phyloP scores from a whole-genome alignment of 1,139 yeast genomes.

The Kluyveromyces sp. region DNA sequence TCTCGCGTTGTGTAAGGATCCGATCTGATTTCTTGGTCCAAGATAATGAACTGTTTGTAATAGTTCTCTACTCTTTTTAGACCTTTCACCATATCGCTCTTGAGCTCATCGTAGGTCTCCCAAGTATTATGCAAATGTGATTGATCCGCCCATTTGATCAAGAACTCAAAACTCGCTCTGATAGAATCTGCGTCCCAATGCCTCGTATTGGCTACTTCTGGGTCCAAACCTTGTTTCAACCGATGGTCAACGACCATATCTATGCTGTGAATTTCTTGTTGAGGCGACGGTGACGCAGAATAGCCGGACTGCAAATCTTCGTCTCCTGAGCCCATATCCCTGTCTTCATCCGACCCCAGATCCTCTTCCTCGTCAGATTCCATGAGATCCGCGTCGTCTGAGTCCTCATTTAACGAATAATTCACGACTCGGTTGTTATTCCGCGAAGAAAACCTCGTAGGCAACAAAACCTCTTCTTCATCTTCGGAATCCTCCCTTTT shows the following conservation, averaged over 20 bases:
- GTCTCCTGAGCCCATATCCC: constrained; percentile 8
- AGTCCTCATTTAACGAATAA: constrained; percentile 68
- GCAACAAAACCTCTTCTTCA: constrained; percentile 18
- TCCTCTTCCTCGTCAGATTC: constrained; percentile 40
- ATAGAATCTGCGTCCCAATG: constrained; percentile 47
- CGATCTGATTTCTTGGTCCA: constrained; percentile 66
- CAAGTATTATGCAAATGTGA: constrained; percentile 95
- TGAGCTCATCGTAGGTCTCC: constrained; percentile 64
- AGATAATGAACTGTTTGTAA: constrained; percentile 65
- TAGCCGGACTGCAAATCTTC: constrained; percentile 26
- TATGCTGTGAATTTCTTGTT: constrained; percentile 30
- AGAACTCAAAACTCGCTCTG: constrained; percentile 47
- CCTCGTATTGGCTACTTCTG: constrained; percentile 22
- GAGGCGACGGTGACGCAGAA: constrained; percentile 30
- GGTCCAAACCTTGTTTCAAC: constrained; percentile 27
- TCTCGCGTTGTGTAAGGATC: constrained; percentile 82
- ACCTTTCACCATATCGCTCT: constrained; percentile 44
- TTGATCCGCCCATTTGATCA: constrained; percentile 80
- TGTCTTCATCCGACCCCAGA: constrained; percentile 26
- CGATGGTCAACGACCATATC: constrained; percentile 37
- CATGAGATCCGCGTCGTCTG: constrained; percentile 48
- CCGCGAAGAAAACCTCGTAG: constrained; percentile 71
- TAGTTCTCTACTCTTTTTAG: constrained; percentile 84
- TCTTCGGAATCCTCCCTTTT: constrained; percentile 18
- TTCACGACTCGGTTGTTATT: constrained; percentile 58